A percentile compares a stretch with the other conserved stretches of the same genome.
phyloP scores from a whole-genome alignment of 1,139 yeast species.

The Debaryomyces udenii region DNA sequence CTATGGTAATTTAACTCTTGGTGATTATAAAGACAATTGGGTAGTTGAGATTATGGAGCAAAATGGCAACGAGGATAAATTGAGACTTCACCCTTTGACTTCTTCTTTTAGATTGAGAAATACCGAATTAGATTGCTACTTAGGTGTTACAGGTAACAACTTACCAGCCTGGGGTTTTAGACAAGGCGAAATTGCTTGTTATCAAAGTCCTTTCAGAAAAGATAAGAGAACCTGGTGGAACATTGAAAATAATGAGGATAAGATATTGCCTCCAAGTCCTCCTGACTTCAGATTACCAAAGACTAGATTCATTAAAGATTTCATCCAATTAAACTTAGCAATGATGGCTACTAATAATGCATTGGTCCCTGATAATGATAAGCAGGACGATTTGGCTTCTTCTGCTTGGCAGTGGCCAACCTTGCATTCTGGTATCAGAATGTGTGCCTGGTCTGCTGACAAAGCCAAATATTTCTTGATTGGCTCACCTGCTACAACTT shows the following conservation, averaged over 20 bases:
- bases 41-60: conserved; percentile 83
- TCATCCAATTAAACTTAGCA: conserved; percentile 89
- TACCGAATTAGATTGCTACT: conserved; percentile 74
- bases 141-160: conserved; percentile 76
- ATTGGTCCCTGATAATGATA: conserved; percentile 87
- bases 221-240: conserved; percentile 99
- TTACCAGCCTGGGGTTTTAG: conserved; percentile 98
- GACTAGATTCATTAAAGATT: conserved; percentile 84
- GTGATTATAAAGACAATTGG: conserved; percentile 96
- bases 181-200: conserved; percentile 94
- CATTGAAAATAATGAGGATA: conserved; percentile 82
- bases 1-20: conserved; percentile 84
- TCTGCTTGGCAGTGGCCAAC: conserved; percentile 99
- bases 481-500: conserved; percentile 93
- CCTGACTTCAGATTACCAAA: conserved; percentile 77
- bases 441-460: conserved; percentile 92
- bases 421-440: conserved; percentile 85
- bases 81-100: conserved; percentile 80
- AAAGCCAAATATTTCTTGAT: conserved; percentile 82
- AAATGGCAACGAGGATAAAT: conserved; percentile 67
- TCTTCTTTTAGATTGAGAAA: conserved; percentile 79
- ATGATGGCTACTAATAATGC: conserved; percentile 99
- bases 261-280: conserved; percentile 71
- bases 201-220: conserved; percentile 71
- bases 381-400: conserved; percentile 89